Conservation (phyloP, 306 rosid genomes). For the Fragaria vesca region DNA sequence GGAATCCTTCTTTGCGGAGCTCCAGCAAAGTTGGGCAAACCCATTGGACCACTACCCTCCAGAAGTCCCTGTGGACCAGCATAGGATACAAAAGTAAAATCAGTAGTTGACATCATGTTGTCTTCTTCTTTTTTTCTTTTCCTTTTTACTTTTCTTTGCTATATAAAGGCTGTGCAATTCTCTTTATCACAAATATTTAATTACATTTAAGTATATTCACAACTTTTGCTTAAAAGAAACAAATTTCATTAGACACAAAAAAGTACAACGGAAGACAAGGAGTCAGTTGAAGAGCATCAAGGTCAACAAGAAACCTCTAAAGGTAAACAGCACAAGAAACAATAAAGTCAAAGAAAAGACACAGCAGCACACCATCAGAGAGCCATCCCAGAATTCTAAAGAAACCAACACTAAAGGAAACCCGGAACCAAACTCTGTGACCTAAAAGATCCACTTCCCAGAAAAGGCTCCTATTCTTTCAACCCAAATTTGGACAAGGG, state of each 20-base stretch:
- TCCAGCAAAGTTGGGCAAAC: slow-evolving; percentile 70
- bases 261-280: neutral
- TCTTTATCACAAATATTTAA: neutral
- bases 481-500: neutral
- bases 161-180: neutral
- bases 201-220: neutral
- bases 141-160: neutral
- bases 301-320: neutral
- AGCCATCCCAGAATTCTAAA: neutral
- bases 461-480: neutral
- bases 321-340: neutral
- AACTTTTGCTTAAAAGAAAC: neutral
- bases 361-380: neutral
- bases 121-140: neutral
- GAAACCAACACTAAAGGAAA: neutral
- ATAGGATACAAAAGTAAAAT: slow-evolving; percentile 14
- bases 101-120: neutral
- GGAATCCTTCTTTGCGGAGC: slow-evolving; percentile 65
- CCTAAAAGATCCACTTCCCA: neutral
- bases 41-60: slow-evolving; percentile 70
- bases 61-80: slow-evolving; percentile 57
- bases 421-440: neutral
- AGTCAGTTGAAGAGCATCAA: neutral
- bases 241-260: neutral
- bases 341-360: neutral